Conservation (phyloP, 305 asterid species). For the Fraxinus baroniana region DNA sequence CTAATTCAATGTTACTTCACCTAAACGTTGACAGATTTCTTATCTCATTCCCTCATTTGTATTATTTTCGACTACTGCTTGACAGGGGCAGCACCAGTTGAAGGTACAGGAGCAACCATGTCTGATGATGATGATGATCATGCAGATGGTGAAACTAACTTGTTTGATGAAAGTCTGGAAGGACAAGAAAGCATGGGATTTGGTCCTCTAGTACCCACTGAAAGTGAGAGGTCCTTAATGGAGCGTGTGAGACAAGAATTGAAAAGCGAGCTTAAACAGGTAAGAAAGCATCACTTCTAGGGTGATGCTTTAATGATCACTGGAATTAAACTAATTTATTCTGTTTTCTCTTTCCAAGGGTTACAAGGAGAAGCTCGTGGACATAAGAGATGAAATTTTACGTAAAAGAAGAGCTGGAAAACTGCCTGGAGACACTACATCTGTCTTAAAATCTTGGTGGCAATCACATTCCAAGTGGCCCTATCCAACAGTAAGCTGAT, state of each 20-base stretch:
- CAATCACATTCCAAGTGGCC: slow-evolving; percentile 97
- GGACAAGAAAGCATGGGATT: slow-evolving; percentile 84
- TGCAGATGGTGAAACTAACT: slow-evolving; percentile 73
- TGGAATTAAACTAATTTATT: neutral
- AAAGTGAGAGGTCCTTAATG: slow-evolving; percentile 92
- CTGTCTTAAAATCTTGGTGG: slow-evolving; percentile 95
- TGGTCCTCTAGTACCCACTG: slow-evolving; percentile 87
- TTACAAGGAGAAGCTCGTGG: slow-evolving; percentile 88
- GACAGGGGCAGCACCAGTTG: slow-evolving; percentile 90
- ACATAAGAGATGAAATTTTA: slow-evolving; percentile 87
- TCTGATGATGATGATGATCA: slow-evolving; percentile 95
- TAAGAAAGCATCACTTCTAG: slow-evolving; percentile 19
- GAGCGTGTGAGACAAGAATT: slow-evolving; percentile 91
- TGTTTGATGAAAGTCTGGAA: slow-evolving; percentile 79
- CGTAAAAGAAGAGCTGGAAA: slow-evolving; percentile 97
- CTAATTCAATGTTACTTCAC: neutral
- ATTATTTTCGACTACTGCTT: slow-evolving; percentile 11
- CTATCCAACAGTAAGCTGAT: slow-evolving; percentile 74
- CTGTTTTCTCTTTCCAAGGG: slow-evolving; percentile 42
- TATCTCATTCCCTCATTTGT: neutral
- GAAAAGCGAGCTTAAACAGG: slow-evolving; percentile 95
- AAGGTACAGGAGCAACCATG: slow-evolving; percentile 99
- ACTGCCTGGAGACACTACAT: slow-evolving; percentile 91
- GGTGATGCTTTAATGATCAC: neutral
- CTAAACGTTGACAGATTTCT: neutral